Evolutionary conservation across 148 eudicot species (phyloP), one percentile per base, ranked within the genome.

Genomic region (Silene latifolia): DNA sequence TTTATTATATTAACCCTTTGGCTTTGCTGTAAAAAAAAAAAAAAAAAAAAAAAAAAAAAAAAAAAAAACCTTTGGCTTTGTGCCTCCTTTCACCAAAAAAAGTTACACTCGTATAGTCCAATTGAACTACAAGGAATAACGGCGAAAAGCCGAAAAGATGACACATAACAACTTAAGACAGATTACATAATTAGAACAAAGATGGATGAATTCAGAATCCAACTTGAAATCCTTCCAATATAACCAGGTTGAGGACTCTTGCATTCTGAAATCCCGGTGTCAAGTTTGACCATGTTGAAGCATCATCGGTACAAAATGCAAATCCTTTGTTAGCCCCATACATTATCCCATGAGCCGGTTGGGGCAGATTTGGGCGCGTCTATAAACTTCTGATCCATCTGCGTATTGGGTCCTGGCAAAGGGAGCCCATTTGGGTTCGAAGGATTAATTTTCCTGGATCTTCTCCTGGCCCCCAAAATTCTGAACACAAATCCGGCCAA

Each of bases 401-500:
- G 86, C 64, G 71, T 42, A 19, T 83, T 77, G 11, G 88, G 89
- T 59, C 77, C 85, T 56, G 90, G 87, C 67, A 88, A 88, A 7
- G 87, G 89, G 25, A 76, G 87, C 53, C 82, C 86, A 39, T 87
- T 81, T 9, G 89, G 80, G 12, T 90, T 92, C 20, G 88, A 80
- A 47, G 87, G 88, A n/a, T 74, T 84, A 67, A 85, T 74, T 79
- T 79, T 86, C 66, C 82, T 85, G 9, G 92, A 74, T 77, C 83
- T 88, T 73, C 92, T 81, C 85, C 76, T 80, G n/a, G 87, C 65
- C 20, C 98, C 98, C 75, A 95, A 76, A 24, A 92, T 56, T 81
- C 92, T 89, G 54, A 95, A 83, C 53, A 87, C 99, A 81, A 95
- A 95, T 85, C 97, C 86, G 14, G 99, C 99, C 74, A 95, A 86